Percentiles rank a stretch among this genome's conserved stretches.
Conservation (phyloP, 176 grass and related monocot species). For the Aegilops bicornis region DNA sequence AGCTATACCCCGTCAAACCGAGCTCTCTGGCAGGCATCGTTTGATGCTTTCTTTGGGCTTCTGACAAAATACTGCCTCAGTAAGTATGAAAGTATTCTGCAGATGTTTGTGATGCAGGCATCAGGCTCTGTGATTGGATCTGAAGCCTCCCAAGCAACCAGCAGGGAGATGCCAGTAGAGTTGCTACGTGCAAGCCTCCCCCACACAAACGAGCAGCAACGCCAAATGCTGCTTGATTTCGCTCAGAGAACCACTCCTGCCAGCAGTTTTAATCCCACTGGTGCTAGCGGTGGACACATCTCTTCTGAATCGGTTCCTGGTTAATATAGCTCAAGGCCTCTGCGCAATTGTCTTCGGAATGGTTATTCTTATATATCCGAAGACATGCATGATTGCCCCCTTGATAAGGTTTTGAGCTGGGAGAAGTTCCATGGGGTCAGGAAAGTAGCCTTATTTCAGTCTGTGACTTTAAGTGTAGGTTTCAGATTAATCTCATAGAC, state of each 20-base stretch:
- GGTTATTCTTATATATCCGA: slow-evolving; percentile 37
- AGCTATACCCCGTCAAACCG: slow-evolving; percentile 68
- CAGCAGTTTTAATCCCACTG: slow-evolving; percentile 55
- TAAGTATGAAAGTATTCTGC: slow-evolving; percentile 93
- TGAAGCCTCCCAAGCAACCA: slow-evolving; percentile 69
- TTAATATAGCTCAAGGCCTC: slow-evolving; percentile 43
- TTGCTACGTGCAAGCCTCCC: slow-evolving; percentile 88
- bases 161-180: slow-evolving; percentile 98
- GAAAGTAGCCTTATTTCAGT: slow-evolving; percentile 39
- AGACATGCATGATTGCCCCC: slow-evolving; percentile 23
- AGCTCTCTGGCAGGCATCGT: slow-evolving; percentile 96
- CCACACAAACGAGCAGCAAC: slow-evolving; percentile 92
- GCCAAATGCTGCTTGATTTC: slow-evolving; percentile 76
- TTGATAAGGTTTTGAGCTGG: slow-evolving; percentile 35
- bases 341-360: slow-evolving; percentile 22
- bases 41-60: slow-evolving; percentile 96
- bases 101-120: slow-evolving; percentile 68
- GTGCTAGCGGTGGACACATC: slow-evolving; percentile 44
- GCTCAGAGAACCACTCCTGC: slow-evolving; percentile 75
- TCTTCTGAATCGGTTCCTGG: slow-evolving; percentile 84
- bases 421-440: slow-evolving; percentile 45
- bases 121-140: slow-evolving; percentile 55
- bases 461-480: slow-evolving; percentile 52
- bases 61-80: slow-evolving; percentile 87
- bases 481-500: slow-evolving; percentile 56